These are phyloP conservation scores for Rhodotorula sp. DNA, from an alignment of 1,284 basidiomycete species.

Conservation along the genomic window DNA sequence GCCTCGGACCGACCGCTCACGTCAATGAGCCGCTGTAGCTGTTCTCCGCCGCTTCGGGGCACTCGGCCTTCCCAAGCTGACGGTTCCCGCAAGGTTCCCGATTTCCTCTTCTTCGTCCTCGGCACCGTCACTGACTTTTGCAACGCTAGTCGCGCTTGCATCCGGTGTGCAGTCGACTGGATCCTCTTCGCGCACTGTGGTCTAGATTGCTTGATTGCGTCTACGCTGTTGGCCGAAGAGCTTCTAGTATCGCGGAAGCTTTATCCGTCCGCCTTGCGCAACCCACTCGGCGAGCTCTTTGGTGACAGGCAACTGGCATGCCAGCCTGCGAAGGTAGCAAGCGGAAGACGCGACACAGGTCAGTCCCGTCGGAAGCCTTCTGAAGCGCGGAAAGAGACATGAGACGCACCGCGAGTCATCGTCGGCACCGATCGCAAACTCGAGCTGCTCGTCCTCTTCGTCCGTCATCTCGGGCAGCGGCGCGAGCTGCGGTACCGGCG, in stretches of 20 bases:
- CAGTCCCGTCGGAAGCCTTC: not conserved
- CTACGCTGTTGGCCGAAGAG: no score
- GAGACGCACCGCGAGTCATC: slow-evolving; percentile 38
- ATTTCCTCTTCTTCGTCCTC: no score
- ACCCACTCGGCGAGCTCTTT: slow-evolving; percentile 36
- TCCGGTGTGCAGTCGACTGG: no score
- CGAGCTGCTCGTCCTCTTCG: slow-evolving; percentile 46
- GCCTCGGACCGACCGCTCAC: no score
- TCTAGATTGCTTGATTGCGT: not conserved
- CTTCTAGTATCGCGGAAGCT: slow-evolving; percentile 32
- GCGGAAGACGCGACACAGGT: not conserved
- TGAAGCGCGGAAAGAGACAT: not conserved
- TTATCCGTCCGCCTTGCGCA: slow-evolving; percentile 24
- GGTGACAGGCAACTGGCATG: slow-evolving; percentile 39
- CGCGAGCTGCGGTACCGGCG: not conserved
- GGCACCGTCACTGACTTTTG: no score
- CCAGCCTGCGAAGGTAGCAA: slow-evolving; percentile 9
- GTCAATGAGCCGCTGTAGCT: no score
- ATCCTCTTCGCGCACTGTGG: no score
- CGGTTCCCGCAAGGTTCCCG: no score
- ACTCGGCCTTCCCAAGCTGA: no score
- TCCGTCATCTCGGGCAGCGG: slow-evolving; percentile 36
- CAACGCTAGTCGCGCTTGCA: no score
- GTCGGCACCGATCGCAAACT: slow-evolving; percentile 42
- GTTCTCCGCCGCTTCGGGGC: no score